phyloP scores from a whole-genome alignment of 192 early-diverging fungal genomes.

The Chytriomyces sp. region DNA sequence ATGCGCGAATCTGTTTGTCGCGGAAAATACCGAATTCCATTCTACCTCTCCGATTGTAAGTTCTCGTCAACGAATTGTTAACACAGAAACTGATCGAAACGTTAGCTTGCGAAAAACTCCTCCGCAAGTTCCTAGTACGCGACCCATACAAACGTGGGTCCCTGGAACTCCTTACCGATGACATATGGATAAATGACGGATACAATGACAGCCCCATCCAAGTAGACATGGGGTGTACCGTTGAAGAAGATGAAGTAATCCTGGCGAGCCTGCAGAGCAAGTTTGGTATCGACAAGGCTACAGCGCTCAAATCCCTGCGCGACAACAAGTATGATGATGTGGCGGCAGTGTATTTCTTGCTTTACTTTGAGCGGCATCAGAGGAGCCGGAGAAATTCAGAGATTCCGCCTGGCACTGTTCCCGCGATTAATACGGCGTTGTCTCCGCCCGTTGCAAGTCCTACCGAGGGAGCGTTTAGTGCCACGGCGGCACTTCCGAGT shows the following conservation, averaged over 20 bases:
- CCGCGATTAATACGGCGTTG: background rate
- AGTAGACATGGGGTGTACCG: constrained; percentile 45
- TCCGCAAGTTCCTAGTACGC: constrained; percentile 61
- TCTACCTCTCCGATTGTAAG: constrained; percentile 50
- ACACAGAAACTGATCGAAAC: too few species aligned
- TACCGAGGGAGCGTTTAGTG: constrained; percentile 3
- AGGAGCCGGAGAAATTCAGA: constrained; percentile 15
- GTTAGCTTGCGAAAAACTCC: constrained; percentile 62
- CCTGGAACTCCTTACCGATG: constrained; percentile 42
- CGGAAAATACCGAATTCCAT: constrained; percentile 69
- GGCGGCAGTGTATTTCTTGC: constrained; percentile 61
- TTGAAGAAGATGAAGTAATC: constrained; percentile 61
- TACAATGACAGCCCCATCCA: constrained; percentile 57
- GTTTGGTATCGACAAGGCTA: constrained; percentile 58
- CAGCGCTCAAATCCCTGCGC: constrained; percentile 51
- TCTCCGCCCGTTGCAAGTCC: constrained; percentile 20
- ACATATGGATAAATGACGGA: too few species aligned
- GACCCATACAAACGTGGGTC: constrained; percentile 59
- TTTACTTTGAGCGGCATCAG: constrained; percentile 63
- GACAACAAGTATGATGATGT: constrained; percentile 66
- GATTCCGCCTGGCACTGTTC: background rate
- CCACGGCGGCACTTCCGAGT: constrained; percentile 13
- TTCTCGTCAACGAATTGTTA: background rate
- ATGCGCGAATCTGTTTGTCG: constrained; percentile 65
- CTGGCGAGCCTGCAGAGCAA: constrained; percentile 57